A percentile compares a stretch with the other conserved stretches of the same genome.
Conservation (phyloP, 148 eudicot species). For the Persicaria maculosa region DNA sequence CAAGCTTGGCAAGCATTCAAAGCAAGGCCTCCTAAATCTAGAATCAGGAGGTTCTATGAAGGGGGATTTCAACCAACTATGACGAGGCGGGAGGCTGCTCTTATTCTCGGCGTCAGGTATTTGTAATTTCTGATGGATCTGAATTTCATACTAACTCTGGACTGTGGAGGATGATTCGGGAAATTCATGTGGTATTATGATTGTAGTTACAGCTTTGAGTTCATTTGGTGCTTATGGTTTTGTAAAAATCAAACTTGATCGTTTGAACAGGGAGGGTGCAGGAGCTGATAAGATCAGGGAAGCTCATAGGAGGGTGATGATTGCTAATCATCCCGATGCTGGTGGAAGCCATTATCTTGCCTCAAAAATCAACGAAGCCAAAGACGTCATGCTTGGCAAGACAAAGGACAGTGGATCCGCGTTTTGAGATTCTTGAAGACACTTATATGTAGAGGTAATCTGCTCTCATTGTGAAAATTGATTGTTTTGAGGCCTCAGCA, state of each 20-base stretch:
- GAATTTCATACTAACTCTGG: neutral
- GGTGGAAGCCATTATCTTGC: conserved; percentile 62
- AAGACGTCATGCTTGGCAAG: conserved; percentile 49
- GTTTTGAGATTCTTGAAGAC: conserved; percentile 20
- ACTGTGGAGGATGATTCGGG: neutral
- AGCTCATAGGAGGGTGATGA: conserved; percentile 55
- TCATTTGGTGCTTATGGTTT: neutral
- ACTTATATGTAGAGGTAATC: neutral
- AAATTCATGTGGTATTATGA: neutral
- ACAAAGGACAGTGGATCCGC: conserved; percentile 41
- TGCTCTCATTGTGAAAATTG: neutral
- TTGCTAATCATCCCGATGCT: conserved; percentile 56
- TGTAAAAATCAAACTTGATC: neutral
- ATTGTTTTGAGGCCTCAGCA: neutral
- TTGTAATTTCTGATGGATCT: neutral
- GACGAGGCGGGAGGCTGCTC: conserved; percentile 82
- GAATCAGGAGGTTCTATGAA: conserved; percentile 49
- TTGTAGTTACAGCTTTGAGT: neutral
- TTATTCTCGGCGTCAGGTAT: conserved; percentile 75
- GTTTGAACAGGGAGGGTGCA: conserved; percentile 32
- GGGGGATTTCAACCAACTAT: conserved; percentile 65
- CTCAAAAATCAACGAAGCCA: conserved; percentile 54
- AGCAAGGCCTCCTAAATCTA: conserved; percentile 47
- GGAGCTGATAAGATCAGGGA: conserved; percentile 42
- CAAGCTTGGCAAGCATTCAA: conserved; percentile 69